Evolutionary conservation across 73 alveolate species (phyloP), one percentile per base, ranked within the genome.

Genomic region (Tetrahymena elliotti): DNA sequence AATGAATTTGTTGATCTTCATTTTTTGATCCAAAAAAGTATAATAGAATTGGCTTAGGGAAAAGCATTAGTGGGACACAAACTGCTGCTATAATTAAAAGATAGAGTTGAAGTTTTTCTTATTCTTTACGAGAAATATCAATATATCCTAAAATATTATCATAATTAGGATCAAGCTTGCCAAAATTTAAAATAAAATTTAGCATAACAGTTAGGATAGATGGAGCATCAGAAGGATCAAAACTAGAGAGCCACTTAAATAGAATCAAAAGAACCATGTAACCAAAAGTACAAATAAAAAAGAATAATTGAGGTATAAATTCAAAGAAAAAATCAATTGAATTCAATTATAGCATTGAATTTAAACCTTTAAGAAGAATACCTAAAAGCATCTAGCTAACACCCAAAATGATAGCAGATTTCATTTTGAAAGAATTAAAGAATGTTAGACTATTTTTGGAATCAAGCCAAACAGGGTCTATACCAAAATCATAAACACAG

Each of bases 1-100:
- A 68, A 2, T 68, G 34, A 18, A 47, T 47, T 2, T 68, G 22
- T 16, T 68, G 36, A 6, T 68, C 34, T 68, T 68, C 88, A 47
- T 27, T 68, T n/a, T 68, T 68, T 24, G 88, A n/a, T 31, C 88
- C 88, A 68, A 68, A 27, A 0, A 47, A 68, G n/a, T 68, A 68
- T 68, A 22, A 68, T 2, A 68, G 3, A 22, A 68, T 68, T 24
- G 99, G 99, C 93, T 99, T 99, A 7, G 97, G 98, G 22, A 98
- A 93, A 47, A 99, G 97, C 98, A 99, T 99, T 95, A 98, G 82
- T 6, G 99, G 99, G 0, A 98, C 97, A 92, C 99, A 98, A n/a
- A 98, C 93, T 34, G 98, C 31, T 7, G 99, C 97, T 84, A 98
- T 93, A 38, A 97, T 93, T 34, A 98, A 54, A 54, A 96, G 97